Evolutionary conservation across 306 rosid species (phyloP).

Genomic region (Fragaria nilgerrensis): DNA sequence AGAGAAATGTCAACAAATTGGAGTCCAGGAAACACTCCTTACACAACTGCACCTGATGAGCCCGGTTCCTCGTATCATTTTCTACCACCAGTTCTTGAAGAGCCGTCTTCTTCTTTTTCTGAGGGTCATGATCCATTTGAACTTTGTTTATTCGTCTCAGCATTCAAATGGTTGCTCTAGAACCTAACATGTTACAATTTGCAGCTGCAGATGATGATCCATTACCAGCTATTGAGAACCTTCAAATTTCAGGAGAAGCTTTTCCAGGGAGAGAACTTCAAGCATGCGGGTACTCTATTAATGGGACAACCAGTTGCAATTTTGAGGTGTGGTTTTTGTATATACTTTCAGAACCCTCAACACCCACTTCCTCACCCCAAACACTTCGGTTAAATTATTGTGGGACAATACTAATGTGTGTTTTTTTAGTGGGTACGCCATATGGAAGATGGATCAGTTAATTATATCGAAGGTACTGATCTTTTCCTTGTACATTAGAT

Average conservation of each 20-base stretch:
- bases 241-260: conserved; percentile 90
- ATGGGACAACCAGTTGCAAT: conserved; percentile 94
- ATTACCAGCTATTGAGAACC: conserved; percentile 80
- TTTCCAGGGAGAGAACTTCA: conserved; percentile 88
- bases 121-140: conserved; percentile 56
- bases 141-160: conserved; percentile 9
- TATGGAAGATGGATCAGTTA: conserved; percentile 87
- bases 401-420: conserved; percentile 14
- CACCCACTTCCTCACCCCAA: not conserved
- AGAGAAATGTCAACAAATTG: conserved; percentile 61
- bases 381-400: not conserved
- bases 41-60: conserved; percentile 59
- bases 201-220: conserved; percentile 96
- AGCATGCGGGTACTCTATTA: conserved; percentile 77
- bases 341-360: conserved; percentile 18
- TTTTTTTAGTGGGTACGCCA: conserved; percentile 83
- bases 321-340: conserved; percentile 68
- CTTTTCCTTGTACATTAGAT: conserved; percentile 14
- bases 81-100: conserved; percentile 86
- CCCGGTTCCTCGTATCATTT: conserved; percentile 63
- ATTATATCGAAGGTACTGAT: conserved; percentile 76
- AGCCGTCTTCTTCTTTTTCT: conserved; percentile 93
- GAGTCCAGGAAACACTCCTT: conserved; percentile 66
- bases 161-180: conserved; percentile 1
- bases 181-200: conserved; percentile 5